phyloP scores from a whole-genome alignment of 169 alveolate species.

The Perkinsus chesapeaki region DNA sequence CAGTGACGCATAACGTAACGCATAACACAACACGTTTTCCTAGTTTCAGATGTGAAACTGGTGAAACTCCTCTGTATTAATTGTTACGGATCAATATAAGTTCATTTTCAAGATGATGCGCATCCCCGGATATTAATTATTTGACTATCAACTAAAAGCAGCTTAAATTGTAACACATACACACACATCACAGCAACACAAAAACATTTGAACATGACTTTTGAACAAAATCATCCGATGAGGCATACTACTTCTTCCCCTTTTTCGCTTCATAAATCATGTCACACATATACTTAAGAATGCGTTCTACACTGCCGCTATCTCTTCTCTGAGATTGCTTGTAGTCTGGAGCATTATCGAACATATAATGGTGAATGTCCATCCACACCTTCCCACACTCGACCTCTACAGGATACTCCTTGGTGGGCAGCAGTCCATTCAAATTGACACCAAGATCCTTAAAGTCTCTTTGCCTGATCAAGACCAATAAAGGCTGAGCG shows the following conservation, averaged over 20 bases:
- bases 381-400: neutral
- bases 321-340: neutral
- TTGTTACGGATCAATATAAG: too few species aligned
- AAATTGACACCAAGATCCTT: too few species aligned
- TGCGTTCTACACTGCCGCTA: neutral
- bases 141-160: too few species aligned
- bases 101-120: too few species aligned
- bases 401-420: neutral
- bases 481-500: too few species aligned
- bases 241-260: neutral
- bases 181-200: neutral
- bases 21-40: too few species aligned
- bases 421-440: neutral
- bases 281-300: neutral
- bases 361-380: neutral
- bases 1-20: too few species aligned
- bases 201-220: neutral
- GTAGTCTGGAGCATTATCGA: neutral
- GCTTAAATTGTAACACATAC: neutral
- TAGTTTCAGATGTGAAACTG: too few species aligned
- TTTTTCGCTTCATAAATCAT: too few species aligned
- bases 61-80: too few species aligned
- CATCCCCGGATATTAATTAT: too few species aligned
- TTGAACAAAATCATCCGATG: neutral
- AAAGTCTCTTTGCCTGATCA: too few species aligned